Evolutionary conservation across 257 asterid species (phyloP).

Genomic region (Petrea volubilis): DNA sequence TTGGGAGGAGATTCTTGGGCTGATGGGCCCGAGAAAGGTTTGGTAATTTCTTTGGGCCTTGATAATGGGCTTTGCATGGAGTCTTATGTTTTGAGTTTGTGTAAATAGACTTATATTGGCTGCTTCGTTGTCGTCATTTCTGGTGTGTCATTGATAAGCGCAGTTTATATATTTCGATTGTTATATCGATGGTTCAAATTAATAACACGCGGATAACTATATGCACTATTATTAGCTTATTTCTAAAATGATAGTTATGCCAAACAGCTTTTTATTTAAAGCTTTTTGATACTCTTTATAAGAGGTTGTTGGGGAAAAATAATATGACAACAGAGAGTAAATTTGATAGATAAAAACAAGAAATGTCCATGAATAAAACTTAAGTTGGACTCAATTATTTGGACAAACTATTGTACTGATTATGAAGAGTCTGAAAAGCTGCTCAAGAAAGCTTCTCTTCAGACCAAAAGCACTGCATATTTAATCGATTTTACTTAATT

Average conservation of each 20-base stretch:
- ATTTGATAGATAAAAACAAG: not conserved
- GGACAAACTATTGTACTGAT: not conserved
- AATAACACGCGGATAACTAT: not conserved
- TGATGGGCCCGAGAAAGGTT: constrained; percentile 68
- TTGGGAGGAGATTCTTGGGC: constrained; percentile 77
- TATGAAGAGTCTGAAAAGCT: constrained; percentile 1
- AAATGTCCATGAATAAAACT: not conserved
- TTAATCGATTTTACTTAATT: not conserved
- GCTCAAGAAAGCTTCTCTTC: not conserved
- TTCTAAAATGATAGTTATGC: not conserved
- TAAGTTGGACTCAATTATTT: not conserved
- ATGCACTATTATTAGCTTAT: not conserved
- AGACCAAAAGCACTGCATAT: not conserved
- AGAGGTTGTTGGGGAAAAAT: not conserved
- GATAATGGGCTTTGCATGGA: not conserved
- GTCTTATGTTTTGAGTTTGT: not conserved
- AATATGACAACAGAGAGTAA: not conserved
- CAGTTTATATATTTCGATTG: no score
- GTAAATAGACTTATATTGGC: constrained; percentile 7
- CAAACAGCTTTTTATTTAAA: not conserved
- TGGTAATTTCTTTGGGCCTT: constrained; percentile 32
- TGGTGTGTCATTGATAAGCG: not conserved
- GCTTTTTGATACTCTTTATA: not conserved
- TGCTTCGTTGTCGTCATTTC: not conserved
- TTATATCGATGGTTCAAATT: no score